Evolutionary conservation across 2,329 filamentous ascomycete genomes (phyloP).

Genomic region (Aureobasidium lini): DNA sequence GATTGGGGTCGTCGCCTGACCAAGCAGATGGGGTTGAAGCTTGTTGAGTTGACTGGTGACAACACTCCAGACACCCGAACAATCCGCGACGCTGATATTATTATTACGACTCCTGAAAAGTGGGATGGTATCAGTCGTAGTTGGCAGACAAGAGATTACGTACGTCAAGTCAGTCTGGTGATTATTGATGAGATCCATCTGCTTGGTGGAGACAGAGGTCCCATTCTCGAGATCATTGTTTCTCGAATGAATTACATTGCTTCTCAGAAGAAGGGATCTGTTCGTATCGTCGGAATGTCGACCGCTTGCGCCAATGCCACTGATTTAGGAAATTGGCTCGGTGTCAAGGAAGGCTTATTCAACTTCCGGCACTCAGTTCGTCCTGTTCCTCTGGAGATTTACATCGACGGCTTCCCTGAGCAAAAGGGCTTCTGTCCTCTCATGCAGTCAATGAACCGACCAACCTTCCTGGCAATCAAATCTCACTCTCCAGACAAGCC

Average conservation of each 20-base stretch:
- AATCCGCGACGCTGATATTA: constrained; percentile 92
- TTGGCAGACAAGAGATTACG: constrained; percentile 96
- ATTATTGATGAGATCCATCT: constrained; percentile 99
- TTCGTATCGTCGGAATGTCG: constrained; percentile 95
- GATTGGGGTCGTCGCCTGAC: constrained; percentile 86
- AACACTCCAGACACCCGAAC: constrained; percentile 96
- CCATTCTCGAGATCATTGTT: constrained; percentile 96
- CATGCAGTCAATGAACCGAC: constrained; percentile 99
- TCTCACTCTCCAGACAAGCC: constrained; percentile 93
- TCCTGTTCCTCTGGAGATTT: constrained; percentile 90
- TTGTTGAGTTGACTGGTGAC: constrained; percentile 94
- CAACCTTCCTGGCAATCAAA: constrained; percentile 93
- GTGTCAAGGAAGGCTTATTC: constrained; percentile 89
- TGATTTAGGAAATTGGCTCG: constrained; percentile 92
- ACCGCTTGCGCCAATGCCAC: constrained; percentile 94
- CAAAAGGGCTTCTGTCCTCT: constrained; percentile 90
- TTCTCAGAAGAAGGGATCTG: constrained; percentile 80
- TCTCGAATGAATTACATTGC: constrained; percentile 97
- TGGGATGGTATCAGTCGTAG: constrained; percentile 99
- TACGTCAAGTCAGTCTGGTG: constrained; percentile 87
- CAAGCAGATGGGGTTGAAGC: constrained; percentile 71
- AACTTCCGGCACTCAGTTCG: constrained; percentile 97
- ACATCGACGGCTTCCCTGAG: constrained; percentile 95
- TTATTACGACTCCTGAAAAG: constrained; percentile 98
- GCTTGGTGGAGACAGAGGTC: constrained; percentile 90